Evolutionary conservation across 2,329 filamentous ascomycete genomes (phyloP), one percentile per base, ranked within the genome.

Genomic region (Elsinoe australis): DNA sequence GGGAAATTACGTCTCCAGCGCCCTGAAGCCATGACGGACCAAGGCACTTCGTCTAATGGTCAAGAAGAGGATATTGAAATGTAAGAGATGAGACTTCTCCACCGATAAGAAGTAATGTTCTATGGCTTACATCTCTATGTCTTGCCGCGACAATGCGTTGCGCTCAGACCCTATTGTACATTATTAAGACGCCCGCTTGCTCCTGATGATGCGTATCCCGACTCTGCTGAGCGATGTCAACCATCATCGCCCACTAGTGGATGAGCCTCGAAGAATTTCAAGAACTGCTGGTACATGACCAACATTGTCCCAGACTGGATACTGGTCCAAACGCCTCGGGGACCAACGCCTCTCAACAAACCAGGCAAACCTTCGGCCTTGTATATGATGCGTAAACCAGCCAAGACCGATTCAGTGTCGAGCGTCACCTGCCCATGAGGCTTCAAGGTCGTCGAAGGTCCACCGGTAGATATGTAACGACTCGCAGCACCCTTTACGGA

Each of bases 251-350:
- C 51, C 3, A 66, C 60, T 18, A 71, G 59, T 12, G 69, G 67
- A 57, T 72, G 68, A n/a, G 67, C 56, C 51, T 89, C 84, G 55
- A 96, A 75, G 66, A 82, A 79, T 59, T 84, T 82, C 61, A 96
- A 69, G 49, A 96, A 72, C 52, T 82, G 84, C 69, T 96, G 90
- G 66, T 96, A 96, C 64, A 95, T 72, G 58, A 96, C 89, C 62
- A 96, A 73, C 90, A 96, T 96, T 55, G 87, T 94, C 33, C 89
- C 86, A 61, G 86, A 95, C 71, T 98, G 92, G 50, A 96, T 87
- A 60, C 90, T 95, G 17, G 92, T 98, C 92, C 92, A 98, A 10
- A 96, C 87, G 50, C 83, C 83, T 47, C 92, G 79, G 1, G 92
- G 92, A 0, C 90, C 90, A 1, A 98, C 90, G 19, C 92, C 92